These are phyloP conservation scores for Lachancea cidri DNA, from an alignment of 805 yeast genomes.

Conservation along the genomic window DNA sequence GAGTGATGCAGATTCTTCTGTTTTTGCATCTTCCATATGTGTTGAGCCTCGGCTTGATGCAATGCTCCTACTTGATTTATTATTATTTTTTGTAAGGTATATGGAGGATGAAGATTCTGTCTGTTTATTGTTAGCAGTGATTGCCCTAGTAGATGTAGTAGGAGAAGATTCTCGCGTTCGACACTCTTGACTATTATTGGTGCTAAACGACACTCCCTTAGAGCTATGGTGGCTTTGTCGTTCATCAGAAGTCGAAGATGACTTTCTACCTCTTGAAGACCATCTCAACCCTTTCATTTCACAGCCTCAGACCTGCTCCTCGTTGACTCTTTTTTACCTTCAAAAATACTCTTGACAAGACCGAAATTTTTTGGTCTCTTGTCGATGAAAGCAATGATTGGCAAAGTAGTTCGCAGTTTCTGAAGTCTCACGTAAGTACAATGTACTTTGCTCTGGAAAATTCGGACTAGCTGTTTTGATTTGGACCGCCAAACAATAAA, in stretches of 20 bases:
- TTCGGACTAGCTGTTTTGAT: not conserved
- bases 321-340: not conserved
- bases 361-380: not conserved
- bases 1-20: not conserved
- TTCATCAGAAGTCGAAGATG: constrained; percentile 7
- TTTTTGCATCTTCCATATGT: not conserved
- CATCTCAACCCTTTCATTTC: constrained; percentile 11
- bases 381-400: not conserved
- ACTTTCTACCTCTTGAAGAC: constrained; percentile 10
- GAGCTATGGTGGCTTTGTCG: constrained; percentile 1
- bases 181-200: not conserved
- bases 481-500: not conserved
- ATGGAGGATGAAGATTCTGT: constrained; percentile 4
- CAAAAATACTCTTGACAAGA: not conserved
- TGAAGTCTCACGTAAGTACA: not conserved
- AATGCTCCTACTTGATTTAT: constrained; percentile 5
- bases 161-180: not conserved
- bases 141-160: not conserved
- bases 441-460: not conserved
- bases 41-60: constrained; percentile 3
- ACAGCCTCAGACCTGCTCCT: not conserved
- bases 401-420: not conserved
- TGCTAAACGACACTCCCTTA: not conserved
- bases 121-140: not conserved
- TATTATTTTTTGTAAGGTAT: constrained; percentile 6